Evolutionary conservation across 768 basidiomycete species (phyloP).

Genomic region (Aureoboletus auriporus): DNA sequence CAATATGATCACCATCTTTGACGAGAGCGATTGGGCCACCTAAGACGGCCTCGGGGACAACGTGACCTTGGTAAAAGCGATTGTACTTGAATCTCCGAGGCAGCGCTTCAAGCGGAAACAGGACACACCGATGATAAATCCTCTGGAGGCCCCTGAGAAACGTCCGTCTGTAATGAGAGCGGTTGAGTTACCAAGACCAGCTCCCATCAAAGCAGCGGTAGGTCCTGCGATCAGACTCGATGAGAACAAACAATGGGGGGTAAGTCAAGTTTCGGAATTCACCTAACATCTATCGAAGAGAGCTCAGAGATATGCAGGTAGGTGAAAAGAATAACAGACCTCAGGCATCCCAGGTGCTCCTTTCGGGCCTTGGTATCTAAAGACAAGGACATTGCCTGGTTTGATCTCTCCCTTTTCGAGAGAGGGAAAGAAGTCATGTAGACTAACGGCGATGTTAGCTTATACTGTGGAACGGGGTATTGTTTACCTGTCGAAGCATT

Average conservation of each 20-base stretch:
- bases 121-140: constrained; percentile 53
- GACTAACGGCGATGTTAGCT: constrained; percentile 32
- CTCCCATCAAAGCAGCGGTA: constrained; percentile 81
- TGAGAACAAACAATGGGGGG: constrained; percentile 1
- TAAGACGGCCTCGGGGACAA: constrained; percentile 62
- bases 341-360: constrained; percentile 94
- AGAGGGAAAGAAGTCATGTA: constrained; percentile 68
- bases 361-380: constrained; percentile 88
- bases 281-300: constrained; percentile 42
- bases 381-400: constrained; percentile 70
- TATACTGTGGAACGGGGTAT: neutral
- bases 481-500: constrained; percentile 67
- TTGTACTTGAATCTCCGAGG: constrained; percentile 37
- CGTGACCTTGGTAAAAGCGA: constrained; percentile 43
- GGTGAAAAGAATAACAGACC: constrained; percentile 28
- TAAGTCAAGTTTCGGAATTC: neutral
- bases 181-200: constrained; percentile 72
- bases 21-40: constrained; percentile 89
- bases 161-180: constrained; percentile 87
- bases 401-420: constrained; percentile 73
- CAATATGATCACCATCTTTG: constrained; percentile 73
- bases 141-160: constrained; percentile 79
- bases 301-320: neutral
- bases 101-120: neutral
- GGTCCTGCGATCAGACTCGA: constrained; percentile 44